Percentiles rank a stretch among this genome's conserved stretches.
These are phyloP conservation scores for Eucalyptus urophylla DNA, from an alignment of 345 rosid genomes.

Conservation along the genomic window DNA sequence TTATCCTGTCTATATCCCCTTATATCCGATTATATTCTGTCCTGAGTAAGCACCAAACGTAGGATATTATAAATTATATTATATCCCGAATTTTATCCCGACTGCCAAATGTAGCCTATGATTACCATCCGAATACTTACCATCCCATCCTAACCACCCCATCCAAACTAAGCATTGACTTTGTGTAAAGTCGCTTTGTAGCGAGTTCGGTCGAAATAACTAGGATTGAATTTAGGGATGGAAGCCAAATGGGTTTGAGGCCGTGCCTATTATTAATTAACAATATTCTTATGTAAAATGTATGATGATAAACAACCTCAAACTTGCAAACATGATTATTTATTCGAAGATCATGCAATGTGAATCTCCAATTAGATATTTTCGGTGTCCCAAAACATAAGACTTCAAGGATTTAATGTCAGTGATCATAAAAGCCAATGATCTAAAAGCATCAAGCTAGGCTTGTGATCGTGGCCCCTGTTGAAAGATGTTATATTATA, in stretches of 20 bases:
- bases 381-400: not conserved
- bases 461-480: not conserved
- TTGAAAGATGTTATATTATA: not conserved
- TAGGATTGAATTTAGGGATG: too few species aligned
- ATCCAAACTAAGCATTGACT: too few species aligned
- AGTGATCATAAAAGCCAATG: not conserved
- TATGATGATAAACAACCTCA: not conserved
- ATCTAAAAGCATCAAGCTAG: not conserved
- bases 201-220: too few species aligned
- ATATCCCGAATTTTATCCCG: too few species aligned
- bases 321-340: not conserved
- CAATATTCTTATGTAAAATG: not conserved
- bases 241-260: not conserved
- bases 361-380: not conserved
- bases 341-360: not conserved
- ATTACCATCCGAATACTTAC: too few species aligned
- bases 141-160: too few species aligned
- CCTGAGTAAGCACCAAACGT: too few species aligned
- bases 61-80: too few species aligned
- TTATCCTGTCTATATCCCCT: too few species aligned
- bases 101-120: too few species aligned
- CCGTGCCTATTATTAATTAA: not conserved
- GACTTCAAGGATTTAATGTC: fast-evolving
- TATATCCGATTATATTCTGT: too few species aligned
- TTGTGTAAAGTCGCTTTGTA: too few species aligned